Evolutionary conservation across 2,329 filamentous ascomycete genomes (phyloP), one percentile per base, ranked within the genome.

Genomic region (Trichoderma semiorbis): DNA sequence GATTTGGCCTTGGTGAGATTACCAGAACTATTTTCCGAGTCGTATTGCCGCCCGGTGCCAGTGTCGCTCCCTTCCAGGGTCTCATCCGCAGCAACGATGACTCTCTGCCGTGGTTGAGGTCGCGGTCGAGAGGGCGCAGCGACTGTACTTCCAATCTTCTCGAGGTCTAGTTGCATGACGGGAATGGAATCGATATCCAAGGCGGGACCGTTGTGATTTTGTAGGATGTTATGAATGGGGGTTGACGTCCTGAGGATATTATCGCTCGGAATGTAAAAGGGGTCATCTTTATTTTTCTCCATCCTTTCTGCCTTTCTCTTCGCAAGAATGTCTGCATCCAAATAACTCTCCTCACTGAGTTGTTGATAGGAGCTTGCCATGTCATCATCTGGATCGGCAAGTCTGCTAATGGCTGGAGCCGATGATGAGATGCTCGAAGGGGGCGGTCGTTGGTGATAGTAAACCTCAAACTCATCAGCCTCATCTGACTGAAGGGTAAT

Each of bases 101-200:
- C 88, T 75, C 85, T 89, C 72, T 89, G 89, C 1, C 86, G 84
- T 6, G 85, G 81, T 75, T 85, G 84, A 24, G 83, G 80, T 43
- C 79, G 69, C 63, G 79, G 76, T 70, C 79, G 75, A 76, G 80
- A 78, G 73, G 81, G 76, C 73, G 81, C 74, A 72, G 78, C 72
- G 16, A 78, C 71, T 16, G 78, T 74, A 63, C 72, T 76, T 65
- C 78, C 76, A 10, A 75, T 75, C 72, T 87, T 87, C 36, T 91
- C 90, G 8, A 98, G 87, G 73, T 97, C 91, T 61, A 99, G 86
- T 79, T 97, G 91, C 90, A 99, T 96, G 77, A 99, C 95, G 2
- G 96, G 96, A 76, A 99, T 99, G 2, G 93, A 89, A 81, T 99
- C 96, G 57, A 99, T 91, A 78, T 99, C 95, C 10, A 98, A 84